Conservation (phyloP, 768 basidiomycete species). For the Termitomyces sp. region DNA sequence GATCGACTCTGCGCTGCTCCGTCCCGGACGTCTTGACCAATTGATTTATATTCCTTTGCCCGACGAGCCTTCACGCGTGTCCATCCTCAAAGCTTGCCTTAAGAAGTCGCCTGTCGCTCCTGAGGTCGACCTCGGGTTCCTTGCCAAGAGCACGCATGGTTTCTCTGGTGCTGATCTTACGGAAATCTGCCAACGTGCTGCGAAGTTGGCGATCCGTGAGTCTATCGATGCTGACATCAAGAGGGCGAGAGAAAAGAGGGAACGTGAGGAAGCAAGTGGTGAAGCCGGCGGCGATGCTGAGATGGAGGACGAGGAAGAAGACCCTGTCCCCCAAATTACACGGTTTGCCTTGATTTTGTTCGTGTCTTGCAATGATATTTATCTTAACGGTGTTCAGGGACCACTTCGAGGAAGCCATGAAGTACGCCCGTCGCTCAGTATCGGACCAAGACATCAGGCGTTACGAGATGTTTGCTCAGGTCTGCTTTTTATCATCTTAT, state of each 20-base stretch:
- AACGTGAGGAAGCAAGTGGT: conserved; percentile 65
- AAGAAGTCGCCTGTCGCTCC: conserved; percentile 87
- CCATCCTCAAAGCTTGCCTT: conserved; percentile 87
- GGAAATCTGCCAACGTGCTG: conserved; percentile 98
- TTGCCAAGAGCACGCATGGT: conserved; percentile 91
- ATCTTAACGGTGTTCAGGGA: conserved; percentile 41
- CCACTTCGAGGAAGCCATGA: conserved; percentile 99
- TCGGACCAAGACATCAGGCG: conserved; percentile 95
- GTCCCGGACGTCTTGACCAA: conserved; percentile 98
- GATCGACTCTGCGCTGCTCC: conserved; percentile 88
- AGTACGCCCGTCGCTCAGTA: conserved; percentile 93
- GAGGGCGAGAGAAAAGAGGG: conserved; percentile 71
- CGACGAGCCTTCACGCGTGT: conserved; percentile 86
- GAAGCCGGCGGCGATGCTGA: conserved; percentile 44
- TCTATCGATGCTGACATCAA: conserved; percentile 92
- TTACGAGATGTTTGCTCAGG: conserved; percentile 98
- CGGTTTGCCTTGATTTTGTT: conserved; percentile 35
- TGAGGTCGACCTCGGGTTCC: conserved; percentile 80
- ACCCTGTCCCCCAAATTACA: conserved; percentile 88
- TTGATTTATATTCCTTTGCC: conserved; percentile 99
- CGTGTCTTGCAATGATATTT: conserved; percentile 1
- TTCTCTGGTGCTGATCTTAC: conserved; percentile 99
- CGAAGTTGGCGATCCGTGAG: conserved; percentile 94
- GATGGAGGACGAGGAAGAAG: conserved; percentile 80
- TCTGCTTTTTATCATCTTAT: conserved; percentile 22